Evolutionary conservation across 2,329 filamentous ascomycete species (phyloP).

Genomic region (Ilyonectria robusta): DNA sequence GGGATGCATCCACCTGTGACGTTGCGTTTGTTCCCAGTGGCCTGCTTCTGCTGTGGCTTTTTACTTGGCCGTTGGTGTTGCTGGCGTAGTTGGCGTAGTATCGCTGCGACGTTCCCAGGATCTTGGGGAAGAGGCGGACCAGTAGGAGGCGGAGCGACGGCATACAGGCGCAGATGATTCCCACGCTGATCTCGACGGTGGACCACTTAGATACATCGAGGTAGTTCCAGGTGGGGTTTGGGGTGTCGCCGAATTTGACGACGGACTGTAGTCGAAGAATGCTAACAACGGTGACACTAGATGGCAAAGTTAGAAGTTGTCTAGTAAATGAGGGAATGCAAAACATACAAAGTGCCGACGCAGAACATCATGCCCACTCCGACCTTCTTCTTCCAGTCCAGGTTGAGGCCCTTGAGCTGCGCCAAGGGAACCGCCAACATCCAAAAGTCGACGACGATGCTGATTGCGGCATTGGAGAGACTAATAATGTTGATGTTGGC

Average conservation of each 20-base stretch:
- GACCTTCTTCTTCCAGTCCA: constrained; percentile 64
- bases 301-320: constrained; percentile 12
- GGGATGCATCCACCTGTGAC: constrained; percentile 41
- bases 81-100: constrained; percentile 46
- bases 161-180: constrained; percentile 57
- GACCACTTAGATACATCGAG: constrained; percentile 54
- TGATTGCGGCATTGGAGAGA: constrained; percentile 67
- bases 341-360: constrained; percentile 62
- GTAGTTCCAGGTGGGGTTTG: constrained; percentile 55
- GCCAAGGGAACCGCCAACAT: constrained; percentile 66
- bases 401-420: constrained; percentile 57
- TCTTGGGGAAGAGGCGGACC: constrained; percentile 55
- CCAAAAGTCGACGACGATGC: constrained; percentile 66
- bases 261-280: constrained; percentile 55
- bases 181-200: constrained; percentile 56
- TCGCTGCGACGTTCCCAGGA: constrained; percentile 48
- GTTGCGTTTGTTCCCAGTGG: constrained; percentile 39
- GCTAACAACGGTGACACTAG: constrained; percentile 56
- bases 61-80: constrained; percentile 30
- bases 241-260: constrained; percentile 47
- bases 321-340: too few species aligned
- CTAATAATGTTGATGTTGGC: constrained; percentile 63
- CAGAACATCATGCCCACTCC: constrained; percentile 66
- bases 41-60: constrained; percentile 23
- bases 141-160: constrained; percentile 54